Base-by-base conservation (phyloP, 2,329 filamentous ascomycete species). In the Cytospora paraplurivora region DNA sequence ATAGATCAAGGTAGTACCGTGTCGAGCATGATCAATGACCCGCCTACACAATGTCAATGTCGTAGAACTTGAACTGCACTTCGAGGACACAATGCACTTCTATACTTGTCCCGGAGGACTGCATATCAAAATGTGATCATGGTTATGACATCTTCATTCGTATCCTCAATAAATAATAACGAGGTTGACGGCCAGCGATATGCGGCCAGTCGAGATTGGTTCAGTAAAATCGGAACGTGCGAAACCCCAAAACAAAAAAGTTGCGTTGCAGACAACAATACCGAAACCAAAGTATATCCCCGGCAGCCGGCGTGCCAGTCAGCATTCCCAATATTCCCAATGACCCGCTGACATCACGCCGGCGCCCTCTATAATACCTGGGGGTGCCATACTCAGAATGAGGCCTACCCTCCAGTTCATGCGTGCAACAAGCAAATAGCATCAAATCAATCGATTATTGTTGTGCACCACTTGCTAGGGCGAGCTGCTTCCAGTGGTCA, bases 401-500 rank as follows among this genome's bases (percentile, higher is more conserved):
- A 35, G 44, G 41, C 55, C 63, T 33, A 63, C 63, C 63, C 59
- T 62, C 63, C 63, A 65, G 56, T 59, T 65, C 63, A 55, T 65
- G 33, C 52, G 52, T 56, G 63, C 44, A 34, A 38, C 35, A 35
- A 56, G 19, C 33, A 47, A 44, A 56, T 19, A 51, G 34, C 60
- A 65, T 55, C 56, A 34, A 55, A 52, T 41, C 61, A 72, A 69
- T 71, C 68, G 66, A 66, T 69, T 67, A 70, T 57, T 54, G 73
- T 70, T 73, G 71, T 67, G 71, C 68, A 68, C 74, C 74, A 61
- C 77, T 76, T 66, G 75, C 75, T 62, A 83, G 73, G 64, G 84
- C 84, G 67, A 84, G 73, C 67, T 76, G 76, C 81, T 87, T 88
- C 86, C 86, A 89, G 72, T 88, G 82, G 75, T 87, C 86, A 70